phyloP scores from a whole-genome alignment of 352 stramenopile genomes.

The Phytopythium boreale region DNA sequence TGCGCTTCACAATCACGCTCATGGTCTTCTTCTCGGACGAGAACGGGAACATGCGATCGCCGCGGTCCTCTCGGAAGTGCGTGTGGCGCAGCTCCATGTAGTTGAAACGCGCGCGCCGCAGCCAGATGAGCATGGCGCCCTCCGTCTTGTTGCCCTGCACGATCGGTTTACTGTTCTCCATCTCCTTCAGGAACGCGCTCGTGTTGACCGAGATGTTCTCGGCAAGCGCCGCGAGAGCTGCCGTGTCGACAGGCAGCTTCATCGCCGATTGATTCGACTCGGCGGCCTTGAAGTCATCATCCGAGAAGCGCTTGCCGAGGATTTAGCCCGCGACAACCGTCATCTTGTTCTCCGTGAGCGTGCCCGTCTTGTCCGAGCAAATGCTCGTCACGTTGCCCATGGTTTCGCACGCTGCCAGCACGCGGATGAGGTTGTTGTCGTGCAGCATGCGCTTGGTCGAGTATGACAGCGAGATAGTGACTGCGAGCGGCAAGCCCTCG shows the following conservation, averaged over 20 bases:
- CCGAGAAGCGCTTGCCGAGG: slow-evolving; percentile 55
- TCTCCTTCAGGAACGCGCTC: slow-evolving; percentile 67
- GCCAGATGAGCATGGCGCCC: slow-evolving; percentile 72
- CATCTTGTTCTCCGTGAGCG: slow-evolving; percentile 98
- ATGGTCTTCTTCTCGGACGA: slow-evolving; percentile 86
- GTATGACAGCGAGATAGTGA: slow-evolving; percentile 95
- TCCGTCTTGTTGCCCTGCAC: slow-evolving; percentile 86
- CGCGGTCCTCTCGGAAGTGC: slow-evolving; percentile 46
- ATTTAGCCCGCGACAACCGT: slow-evolving; percentile 93
- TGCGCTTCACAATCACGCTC: slow-evolving; percentile 51
- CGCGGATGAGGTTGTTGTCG: slow-evolving; percentile 98
- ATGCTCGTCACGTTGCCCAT: slow-evolving; percentile 99
- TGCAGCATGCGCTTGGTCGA: slow-evolving; percentile 98
- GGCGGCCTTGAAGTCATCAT: slow-evolving; percentile 35
- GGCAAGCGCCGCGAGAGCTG: slow-evolving; percentile 38
- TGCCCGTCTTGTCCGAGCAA: slow-evolving; percentile 97
- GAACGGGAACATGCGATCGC: slow-evolving; percentile 72
- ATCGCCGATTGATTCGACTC: slow-evolving; percentile 14
- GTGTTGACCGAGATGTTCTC: slow-evolving; percentile 72
- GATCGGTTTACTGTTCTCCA: slow-evolving; percentile 19
- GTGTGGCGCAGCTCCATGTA: slow-evolving; percentile 60
- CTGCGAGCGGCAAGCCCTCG: slow-evolving; percentile 91
- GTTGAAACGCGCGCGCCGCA: slow-evolving; percentile 42
- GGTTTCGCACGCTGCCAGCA: slow-evolving; percentile 97
- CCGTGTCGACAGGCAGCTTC: slow-evolving; percentile 31